Percentiles rank a stretch among this genome's conserved stretches.
Evolutionary conservation across 768 basidiomycete genomes (phyloP).

Genomic region (Coprinopsis sp.): DNA sequence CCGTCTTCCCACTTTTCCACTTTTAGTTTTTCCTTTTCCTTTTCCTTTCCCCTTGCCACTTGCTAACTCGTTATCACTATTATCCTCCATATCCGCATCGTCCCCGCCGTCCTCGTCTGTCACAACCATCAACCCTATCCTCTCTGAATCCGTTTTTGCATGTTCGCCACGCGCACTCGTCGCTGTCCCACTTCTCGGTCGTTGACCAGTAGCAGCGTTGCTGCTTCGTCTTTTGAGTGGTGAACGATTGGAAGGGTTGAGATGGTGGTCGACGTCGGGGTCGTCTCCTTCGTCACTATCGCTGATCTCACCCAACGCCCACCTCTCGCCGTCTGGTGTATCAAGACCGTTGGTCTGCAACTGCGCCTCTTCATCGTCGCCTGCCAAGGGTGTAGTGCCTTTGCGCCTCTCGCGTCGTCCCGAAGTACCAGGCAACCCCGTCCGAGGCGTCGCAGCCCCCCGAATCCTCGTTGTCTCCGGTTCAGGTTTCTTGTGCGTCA

Average conservation of each 20-base stretch:
- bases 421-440: constrained; percentile 14
- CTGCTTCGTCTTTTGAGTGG: constrained; percentile 13
- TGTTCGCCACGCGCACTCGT: neutral
- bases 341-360: constrained; percentile 31
- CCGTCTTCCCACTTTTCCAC: constrained; percentile 9
- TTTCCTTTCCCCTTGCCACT: constrained; percentile 8
- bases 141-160: constrained; percentile 7
- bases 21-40: constrained; percentile 15
- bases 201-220: constrained; percentile 3
- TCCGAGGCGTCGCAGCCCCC: constrained; percentile 28
- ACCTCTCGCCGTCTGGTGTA: constrained; percentile 46
- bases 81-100: constrained; percentile 3
- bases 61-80: neutral
- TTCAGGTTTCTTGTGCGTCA: constrained; percentile 90
- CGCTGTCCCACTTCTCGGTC: constrained; percentile 6
- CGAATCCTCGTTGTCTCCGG: constrained; percentile 30
- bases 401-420: constrained; percentile 19
- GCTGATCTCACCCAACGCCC: constrained; percentile 71
- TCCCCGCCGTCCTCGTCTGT: constrained; percentile 5
- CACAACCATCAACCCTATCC: constrained; percentile 5
- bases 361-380: constrained; percentile 21
- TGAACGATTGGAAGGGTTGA: constrained; percentile 31
- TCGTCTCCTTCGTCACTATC: constrained; percentile 57
- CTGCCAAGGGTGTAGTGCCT: constrained; percentile 17
- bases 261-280: constrained; percentile 40